Evolutionary conservation across 306 rosid genomes (phyloP), one percentile per base, ranked within the genome.

Genomic region (Argentina anserina): DNA sequence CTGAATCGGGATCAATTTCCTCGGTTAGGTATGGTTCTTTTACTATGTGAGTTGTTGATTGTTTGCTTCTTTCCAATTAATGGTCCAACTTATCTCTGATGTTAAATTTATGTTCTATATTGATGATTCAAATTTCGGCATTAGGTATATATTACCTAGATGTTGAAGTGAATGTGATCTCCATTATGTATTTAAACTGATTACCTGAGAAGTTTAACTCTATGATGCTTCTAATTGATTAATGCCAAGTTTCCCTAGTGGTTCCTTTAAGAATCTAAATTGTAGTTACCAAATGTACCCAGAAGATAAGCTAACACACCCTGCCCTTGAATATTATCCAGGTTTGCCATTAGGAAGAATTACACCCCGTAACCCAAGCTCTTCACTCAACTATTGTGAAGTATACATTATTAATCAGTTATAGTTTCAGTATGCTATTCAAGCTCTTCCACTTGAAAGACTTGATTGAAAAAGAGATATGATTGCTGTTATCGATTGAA

Each of bases 21-120:
- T 72, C 87, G 76, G 87, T 75, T 84, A 89, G 98, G 98, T 91
- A 86, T 56, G 78, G 64, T 71, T 68, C 60, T 79, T 71, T 70
- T 55, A 65, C 74, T 23, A 69, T 45, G 5, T 31, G 17, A 41
- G 37, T 39, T 69, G 31, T 6, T 34, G 36, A 21, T 25, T 25
- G n/a, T 40, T 31, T 13, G 0, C 31, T 18, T 69, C 31, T 1
- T 9, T 31, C 17, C 3, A 9, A n/a, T 11, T 47, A 47, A 69
- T 4, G n/a, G 31, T 39, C 56, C 50, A 15, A 37, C 65, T 37
- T 53, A 17, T 59, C 65, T 39, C 36, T 13, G 21, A 4, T 14
- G 14, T 50, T 53, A 34, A 50, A 18, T 53, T 70, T 34, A 7
- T 52, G 3, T 31, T 47, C 20, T 67, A 28, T 21, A n/a, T 26